A percentile compares a stretch with the other conserved stretches of the same genome.
Conservation (phyloP, 257 asterid genomes). For the Cynanchum wilfordii region DNA sequence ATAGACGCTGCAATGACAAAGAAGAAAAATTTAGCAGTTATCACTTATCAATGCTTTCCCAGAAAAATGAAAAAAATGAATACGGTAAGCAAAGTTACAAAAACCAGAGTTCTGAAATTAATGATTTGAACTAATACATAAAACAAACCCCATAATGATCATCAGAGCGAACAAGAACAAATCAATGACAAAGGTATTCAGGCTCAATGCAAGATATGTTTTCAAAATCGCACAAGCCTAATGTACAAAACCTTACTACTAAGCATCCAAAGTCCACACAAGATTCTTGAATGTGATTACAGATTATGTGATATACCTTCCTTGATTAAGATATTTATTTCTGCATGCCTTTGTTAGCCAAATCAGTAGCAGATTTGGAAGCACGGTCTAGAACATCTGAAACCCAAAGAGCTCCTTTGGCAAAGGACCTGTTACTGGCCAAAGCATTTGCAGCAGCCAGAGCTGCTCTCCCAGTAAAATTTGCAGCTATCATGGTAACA, state of each 20-base stretch:
- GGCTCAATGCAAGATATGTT: neutral
- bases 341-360: constrained; percentile 26
- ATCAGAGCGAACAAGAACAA: too few species aligned
- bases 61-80: too few species aligned
- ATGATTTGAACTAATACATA: too few species aligned
- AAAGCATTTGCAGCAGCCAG: constrained; percentile 43
- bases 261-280: neutral
- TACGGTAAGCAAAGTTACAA: too few species aligned
- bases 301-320: neutral
- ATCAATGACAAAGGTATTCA: too few species aligned
- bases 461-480: constrained; percentile 43
- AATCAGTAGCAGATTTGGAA: constrained; percentile 48
- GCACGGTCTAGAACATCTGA: constrained; percentile 45
- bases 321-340: constrained; percentile 12
- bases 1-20: too few species aligned
- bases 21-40: too few species aligned
- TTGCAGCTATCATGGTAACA: constrained; percentile 36
- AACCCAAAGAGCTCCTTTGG: constrained; percentile 58
- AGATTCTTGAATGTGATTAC: neutral
- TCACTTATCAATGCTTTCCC: too few species aligned
- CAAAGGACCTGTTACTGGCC: constrained; percentile 49
- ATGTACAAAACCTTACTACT: neutral
- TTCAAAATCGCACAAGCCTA: neutral
- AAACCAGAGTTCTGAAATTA: too few species aligned
- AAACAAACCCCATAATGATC: too few species aligned